Conservation (phyloP, 441 rosid species). For the Euphorbia schlechtendalii region DNA sequence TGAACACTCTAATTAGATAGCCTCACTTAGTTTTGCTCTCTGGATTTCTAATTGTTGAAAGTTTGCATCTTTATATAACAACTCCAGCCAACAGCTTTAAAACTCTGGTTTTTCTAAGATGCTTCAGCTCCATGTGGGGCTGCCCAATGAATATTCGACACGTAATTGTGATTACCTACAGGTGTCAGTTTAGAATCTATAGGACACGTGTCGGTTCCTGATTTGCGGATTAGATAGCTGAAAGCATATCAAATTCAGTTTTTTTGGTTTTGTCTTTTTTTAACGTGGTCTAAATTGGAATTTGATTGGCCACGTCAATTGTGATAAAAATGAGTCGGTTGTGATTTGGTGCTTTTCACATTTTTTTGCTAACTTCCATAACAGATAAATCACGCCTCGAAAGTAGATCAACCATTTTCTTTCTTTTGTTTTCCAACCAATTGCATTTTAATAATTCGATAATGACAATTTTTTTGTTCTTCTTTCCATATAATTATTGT, state of each 20-base stretch:
- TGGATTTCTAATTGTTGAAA: conserved; percentile 1
- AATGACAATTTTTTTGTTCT: no score
- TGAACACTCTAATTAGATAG: background rate
- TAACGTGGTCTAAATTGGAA: background rate
- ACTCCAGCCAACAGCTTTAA: conserved; percentile 7
- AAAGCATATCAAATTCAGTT: conserved; percentile 10
- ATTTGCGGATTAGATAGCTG: conserved; percentile 14
- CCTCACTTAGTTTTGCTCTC: conserved; percentile 23
- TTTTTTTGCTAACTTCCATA: background rate
- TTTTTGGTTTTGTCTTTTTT: conserved; percentile 15
- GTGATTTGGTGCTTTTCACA: background rate
- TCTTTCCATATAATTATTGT: no score
- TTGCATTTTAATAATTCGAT: no score
- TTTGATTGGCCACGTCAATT: background rate
- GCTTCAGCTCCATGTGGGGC: conserved; percentile 15
- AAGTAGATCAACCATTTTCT: no score
- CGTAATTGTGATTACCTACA: conserved; percentile 10
- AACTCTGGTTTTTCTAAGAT: conserved; percentile 12
- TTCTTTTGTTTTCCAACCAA: no score
- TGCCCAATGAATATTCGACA: conserved; percentile 20
- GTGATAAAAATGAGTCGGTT: background rate
- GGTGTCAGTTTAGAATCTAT: conserved; percentile 9
- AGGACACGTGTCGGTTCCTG: conserved; percentile 4
- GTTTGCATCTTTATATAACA: conserved; percentile 33
- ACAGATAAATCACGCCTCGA: background rate